Evolutionary conservation across 2,329 filamentous ascomycete species (phyloP), one percentile per base, ranked within the genome.

Genomic region (Claviceps fusiformis): DNA sequence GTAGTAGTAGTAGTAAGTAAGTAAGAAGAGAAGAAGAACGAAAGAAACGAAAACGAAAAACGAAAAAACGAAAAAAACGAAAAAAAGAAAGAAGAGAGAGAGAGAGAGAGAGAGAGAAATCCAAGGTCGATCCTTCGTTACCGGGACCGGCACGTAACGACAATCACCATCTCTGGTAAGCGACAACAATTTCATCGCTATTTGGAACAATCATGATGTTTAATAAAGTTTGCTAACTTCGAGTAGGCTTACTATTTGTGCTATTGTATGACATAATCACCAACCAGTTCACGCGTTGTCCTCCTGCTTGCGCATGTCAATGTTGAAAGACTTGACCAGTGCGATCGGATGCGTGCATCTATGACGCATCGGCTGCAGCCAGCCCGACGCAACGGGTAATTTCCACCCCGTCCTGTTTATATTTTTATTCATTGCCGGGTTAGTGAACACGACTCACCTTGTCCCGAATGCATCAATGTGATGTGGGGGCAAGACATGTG

Each of bases 331-430:
- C 19, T 19, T 19, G 15, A 17, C 47, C 9, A 13, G 24, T 37
- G 37, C 27, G 27, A 33, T 33, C 27, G 15, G 19, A 41, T 52
- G 33, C 39, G 27, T n/a, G 10, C 45, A 54, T 53, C 51, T 53
- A 46, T 54, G 52, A 54, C 52, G 35, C 45, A 41, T 53, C 33
- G 35, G n/a, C 31, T 43, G 52, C 24, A 17, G 27, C 37, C 50
- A 54, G 52, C 52, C 52, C 45, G 37, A 54, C 52, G 17, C 83
- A 86, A 60, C 71, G 73, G 3, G 82, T 84, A 52, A 86, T 78
- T 62, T 86, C 83, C n/a, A 86, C 70, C 4, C 77, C 83, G 61
- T 86, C 83, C 82, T 85, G 53, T 2, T 17, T 3, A 6, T 9
- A 53, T 51, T 31, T 24, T 8, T 6, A 29, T 53, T 41, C 3